A percentile compares a stretch with the other conserved stretches of the same genome.
Evolutionary conservation across 257 asterid genomes (phyloP).

Genomic region (Leptodermis oblonga): DNA sequence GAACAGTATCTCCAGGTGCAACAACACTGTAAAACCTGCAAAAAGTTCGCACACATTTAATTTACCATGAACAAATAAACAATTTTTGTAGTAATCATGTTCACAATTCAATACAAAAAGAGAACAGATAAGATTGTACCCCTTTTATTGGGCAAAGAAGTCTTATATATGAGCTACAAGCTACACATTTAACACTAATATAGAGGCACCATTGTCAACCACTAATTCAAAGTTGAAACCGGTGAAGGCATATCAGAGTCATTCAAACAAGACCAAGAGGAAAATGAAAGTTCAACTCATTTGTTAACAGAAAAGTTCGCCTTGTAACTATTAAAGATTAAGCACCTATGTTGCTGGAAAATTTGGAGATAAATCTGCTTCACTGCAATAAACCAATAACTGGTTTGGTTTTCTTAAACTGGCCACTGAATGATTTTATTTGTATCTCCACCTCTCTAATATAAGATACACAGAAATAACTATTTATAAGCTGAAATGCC

Average conservation of each 20-base stretch:
- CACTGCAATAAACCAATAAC: not conserved
- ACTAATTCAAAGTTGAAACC: not conserved
- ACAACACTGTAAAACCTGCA: constrained; percentile 70
- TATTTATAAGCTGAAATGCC: not conserved
- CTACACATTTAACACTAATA: not conserved
- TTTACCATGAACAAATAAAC: not conserved
- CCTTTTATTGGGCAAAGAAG: not conserved
- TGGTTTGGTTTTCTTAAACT: not conserved
- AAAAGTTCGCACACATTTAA: not conserved
- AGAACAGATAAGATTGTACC: not conserved
- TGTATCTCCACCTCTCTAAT: not conserved
- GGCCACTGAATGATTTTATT: not conserved
- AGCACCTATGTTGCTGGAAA: not conserved
- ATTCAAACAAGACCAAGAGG: not conserved
- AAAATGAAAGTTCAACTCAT: constrained; percentile 13
- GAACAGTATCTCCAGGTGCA: constrained; percentile 92
- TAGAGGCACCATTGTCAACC: not conserved
- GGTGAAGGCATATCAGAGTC: not conserved
- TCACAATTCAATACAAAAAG: not conserved
- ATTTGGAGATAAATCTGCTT: not conserved
- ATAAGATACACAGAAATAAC: not conserved
- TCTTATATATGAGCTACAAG: not conserved
- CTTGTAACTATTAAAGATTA: not conserved
- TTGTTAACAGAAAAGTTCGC: constrained; percentile 1
- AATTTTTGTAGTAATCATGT: not conserved